These are phyloP conservation scores for Paraphoma sp. DNA, from an alignment of 2,329 filamentous ascomycete species.

Conservation along the genomic window DNA sequence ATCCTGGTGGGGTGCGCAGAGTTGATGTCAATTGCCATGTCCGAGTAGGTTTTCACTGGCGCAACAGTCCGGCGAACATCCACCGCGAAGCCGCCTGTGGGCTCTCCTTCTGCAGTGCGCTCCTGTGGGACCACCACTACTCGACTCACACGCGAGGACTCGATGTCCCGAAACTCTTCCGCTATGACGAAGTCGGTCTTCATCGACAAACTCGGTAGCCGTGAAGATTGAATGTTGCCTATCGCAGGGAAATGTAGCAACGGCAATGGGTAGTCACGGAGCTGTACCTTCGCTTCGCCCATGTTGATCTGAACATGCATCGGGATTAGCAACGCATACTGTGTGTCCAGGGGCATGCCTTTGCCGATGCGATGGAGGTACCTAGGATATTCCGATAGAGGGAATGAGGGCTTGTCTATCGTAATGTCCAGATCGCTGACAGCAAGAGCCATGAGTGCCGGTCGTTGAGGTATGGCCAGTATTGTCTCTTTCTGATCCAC, in stretches of 20 bases:
- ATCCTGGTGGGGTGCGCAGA: conserved; percentile 90
- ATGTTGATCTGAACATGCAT: conserved; percentile 90
- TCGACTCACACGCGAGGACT: conserved; percentile 79
- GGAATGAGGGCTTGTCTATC: conserved; percentile 93
- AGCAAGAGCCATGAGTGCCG: conserved; percentile 79
- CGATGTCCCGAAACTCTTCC: conserved; percentile 83
- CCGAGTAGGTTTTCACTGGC: conserved; percentile 94
- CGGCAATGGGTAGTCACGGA: conserved; percentile 93
- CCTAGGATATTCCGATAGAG: conserved; percentile 77
- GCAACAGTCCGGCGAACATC: conserved; percentile 90
- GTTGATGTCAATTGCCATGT: conserved; percentile 91
- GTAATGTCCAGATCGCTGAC: conserved; percentile 85
- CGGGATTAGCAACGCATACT: conserved; percentile 87
- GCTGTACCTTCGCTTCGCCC: conserved; percentile 83
- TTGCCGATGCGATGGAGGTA: conserved; percentile 94
- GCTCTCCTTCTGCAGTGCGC: conserved; percentile 61
- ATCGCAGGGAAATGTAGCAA: conserved; percentile 88
- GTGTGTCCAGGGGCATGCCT: conserved; percentile 89
- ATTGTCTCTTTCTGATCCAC: conserved; percentile 84
- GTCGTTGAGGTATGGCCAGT: conserved; percentile 82
- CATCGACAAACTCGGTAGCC: conserved; percentile 81
- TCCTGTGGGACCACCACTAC: conserved; percentile 84
- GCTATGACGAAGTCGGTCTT: conserved; percentile 93
- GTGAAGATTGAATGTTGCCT: conserved; percentile 77
- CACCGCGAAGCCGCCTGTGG: conserved; percentile 75